phyloP scores from a whole-genome alignment of 192 early-diverging fungal genomes.

The Chytriomyces confervae region DNA sequence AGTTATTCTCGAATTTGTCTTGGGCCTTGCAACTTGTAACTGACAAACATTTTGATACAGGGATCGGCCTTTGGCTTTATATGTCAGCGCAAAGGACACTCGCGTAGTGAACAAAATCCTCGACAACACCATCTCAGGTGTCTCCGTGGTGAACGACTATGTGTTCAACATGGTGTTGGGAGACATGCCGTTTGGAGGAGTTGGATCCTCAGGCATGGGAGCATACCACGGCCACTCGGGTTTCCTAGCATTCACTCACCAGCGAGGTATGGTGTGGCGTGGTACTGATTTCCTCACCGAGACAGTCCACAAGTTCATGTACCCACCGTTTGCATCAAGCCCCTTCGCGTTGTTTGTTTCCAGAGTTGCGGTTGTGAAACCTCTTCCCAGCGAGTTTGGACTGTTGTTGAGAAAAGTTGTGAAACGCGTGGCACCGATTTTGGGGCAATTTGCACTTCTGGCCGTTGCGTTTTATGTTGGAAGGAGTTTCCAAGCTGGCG shows the following conservation, averaged over 20 bases:
- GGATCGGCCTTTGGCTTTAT: constrained; percentile 80
- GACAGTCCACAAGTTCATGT: neutral
- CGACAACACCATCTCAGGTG: constrained; percentile 76
- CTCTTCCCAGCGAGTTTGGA: no score
- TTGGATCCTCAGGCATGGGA: constrained; percentile 84
- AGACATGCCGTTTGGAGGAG: constrained; percentile 83
- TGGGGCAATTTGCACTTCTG: no score
- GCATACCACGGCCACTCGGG: constrained; percentile 78
- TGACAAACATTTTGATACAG: no score
- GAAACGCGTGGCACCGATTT: no score
- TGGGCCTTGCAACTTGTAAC: no score
- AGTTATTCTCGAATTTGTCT: neutral
- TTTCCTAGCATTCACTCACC: constrained; percentile 47
- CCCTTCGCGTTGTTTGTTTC: no score
- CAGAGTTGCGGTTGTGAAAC: no score
- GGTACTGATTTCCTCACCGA: neutral
- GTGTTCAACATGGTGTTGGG: constrained; percentile 69
- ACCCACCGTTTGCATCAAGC: neutral
- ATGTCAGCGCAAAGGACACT: constrained; percentile 66
- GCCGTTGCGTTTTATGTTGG: no score
- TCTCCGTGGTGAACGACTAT: constrained; percentile 78
- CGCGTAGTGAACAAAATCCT: constrained; percentile 64
- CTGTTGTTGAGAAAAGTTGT: no score
- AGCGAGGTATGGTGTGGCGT: constrained; percentile 9
- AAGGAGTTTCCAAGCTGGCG: no score